Percentiles rank a stretch among this genome's conserved stretches.
Evolutionary conservation across 345 rosid species (phyloP).

Genomic region (Bruguiera parviflora): DNA sequence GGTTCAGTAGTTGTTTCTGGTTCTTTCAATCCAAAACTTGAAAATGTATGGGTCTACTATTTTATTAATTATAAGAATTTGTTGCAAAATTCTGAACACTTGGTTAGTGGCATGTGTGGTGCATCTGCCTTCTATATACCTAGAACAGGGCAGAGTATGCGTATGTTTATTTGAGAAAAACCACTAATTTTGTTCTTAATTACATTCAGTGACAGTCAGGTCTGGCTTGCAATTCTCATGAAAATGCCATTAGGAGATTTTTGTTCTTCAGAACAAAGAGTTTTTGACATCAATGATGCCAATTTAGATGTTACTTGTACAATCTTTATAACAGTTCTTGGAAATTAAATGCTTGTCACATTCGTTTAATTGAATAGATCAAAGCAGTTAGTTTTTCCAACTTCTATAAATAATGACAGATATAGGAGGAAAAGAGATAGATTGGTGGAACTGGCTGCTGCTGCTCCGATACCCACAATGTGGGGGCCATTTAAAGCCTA

Average conservation of each 20-base stretch:
- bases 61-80: background rate
- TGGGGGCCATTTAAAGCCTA: constrained; percentile 35
- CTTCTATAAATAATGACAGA: constrained; percentile 8
- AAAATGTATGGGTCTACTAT: background rate
- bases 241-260: too few species aligned
- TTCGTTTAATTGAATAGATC: background rate
- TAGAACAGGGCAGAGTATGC: background rate
- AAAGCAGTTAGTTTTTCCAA: background rate
- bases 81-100: background rate
- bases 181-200: too few species aligned
- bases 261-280: too few species aligned
- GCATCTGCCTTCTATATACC: background rate
- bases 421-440: constrained; percentile 30
- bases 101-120: background rate
- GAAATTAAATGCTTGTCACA: too few species aligned
- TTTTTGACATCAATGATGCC: too few species aligned
- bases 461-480: constrained; percentile 32
- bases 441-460: constrained; percentile 28
- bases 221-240: too few species aligned
- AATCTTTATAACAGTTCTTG: too few species aligned
- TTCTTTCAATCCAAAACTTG: background rate
- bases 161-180: too few species aligned
- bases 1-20: background rate
- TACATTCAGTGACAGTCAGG: too few species aligned
- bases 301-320: too few species aligned